Evolutionary conservation across 2,329 filamentous ascomycete species (phyloP).

Genomic region (Arthrocladium fulminans): DNA sequence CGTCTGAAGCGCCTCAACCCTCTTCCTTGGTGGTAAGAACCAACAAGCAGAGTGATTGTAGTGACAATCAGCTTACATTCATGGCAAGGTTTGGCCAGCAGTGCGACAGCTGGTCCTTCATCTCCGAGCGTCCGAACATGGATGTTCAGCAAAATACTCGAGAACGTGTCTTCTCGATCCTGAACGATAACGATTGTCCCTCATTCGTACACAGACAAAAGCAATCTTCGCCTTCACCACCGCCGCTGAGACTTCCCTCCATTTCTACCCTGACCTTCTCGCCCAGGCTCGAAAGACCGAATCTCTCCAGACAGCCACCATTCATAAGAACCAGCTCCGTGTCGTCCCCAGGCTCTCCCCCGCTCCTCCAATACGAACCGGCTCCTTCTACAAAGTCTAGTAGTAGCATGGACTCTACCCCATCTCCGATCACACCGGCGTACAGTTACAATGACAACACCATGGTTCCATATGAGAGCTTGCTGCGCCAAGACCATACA

Average conservation of each 20-base stretch:
- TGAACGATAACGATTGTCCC: slow-evolving; percentile 41
- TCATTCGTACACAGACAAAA: slow-evolving; percentile 36
- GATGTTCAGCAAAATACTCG: slow-evolving; percentile 22
- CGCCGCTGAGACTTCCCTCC: slow-evolving; percentile 3
- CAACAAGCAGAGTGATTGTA: background rate
- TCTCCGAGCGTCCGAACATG: slow-evolving; percentile 22
- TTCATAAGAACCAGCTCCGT: slow-evolving; percentile 20
- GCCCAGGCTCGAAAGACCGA: slow-evolving; percentile 15
- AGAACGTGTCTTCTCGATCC: slow-evolving; percentile 31
- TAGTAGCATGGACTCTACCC: slow-evolving; percentile 24
- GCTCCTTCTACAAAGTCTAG: slow-evolving; percentile 18
- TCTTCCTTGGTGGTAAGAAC: background rate
- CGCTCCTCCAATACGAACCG: slow-evolving; percentile 17
- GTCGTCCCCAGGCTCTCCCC: slow-evolving; percentile 20
- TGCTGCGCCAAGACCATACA: slow-evolving; percentile 19
- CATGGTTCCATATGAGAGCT: slow-evolving; percentile 19
- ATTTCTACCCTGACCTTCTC: slow-evolving; percentile 12
- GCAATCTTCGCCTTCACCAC: slow-evolving; percentile 15
- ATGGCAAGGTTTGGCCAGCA: slow-evolving; percentile 17
- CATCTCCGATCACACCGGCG: slow-evolving; percentile 21
- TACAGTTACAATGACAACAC: slow-evolving; percentile 20
- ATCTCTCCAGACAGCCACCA: slow-evolving; percentile 16
- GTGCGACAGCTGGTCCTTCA: slow-evolving; percentile 18
- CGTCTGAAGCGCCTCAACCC: background rate
- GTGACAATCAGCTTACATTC: background rate